phyloP scores from a whole-genome alignment of 176 grass and related monocot genomes.

The Luzula sylvatica region DNA sequence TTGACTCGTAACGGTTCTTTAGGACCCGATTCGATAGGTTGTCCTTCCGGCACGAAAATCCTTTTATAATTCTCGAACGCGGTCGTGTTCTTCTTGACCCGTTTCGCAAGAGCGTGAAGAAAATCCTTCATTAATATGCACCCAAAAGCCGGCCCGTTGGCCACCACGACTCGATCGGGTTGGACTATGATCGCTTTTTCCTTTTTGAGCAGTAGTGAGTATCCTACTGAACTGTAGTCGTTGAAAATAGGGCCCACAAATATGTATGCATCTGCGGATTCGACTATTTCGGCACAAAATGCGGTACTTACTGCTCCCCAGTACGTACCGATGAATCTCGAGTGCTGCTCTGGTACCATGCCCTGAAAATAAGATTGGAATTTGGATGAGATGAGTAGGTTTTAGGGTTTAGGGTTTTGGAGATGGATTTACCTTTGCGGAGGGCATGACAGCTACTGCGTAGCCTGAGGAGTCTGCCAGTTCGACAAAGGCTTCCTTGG shows the following conservation, averaged over 20 bases:
- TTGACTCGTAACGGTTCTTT: constrained; percentile 52
- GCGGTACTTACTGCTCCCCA: constrained; percentile 73
- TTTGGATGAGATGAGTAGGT: no score
- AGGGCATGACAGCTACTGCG: constrained; percentile 50
- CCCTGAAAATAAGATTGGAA: constrained; percentile 12
- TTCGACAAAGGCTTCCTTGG: constrained; percentile 37
- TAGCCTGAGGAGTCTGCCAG: constrained; percentile 45
- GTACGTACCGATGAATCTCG: constrained; percentile 67
- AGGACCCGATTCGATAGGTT: constrained; percentile 18
- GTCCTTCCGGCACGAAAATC: constrained; percentile 54
- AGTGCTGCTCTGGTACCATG: constrained; percentile 51
- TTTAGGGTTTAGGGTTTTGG: no score
- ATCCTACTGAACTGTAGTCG: constrained; percentile 78
- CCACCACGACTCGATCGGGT: constrained; percentile 61
- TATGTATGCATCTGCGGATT: constrained; percentile 73
- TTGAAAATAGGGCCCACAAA: constrained; percentile 75
- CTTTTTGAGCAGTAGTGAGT: constrained; percentile 46
- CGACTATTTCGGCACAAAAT: constrained; percentile 77
- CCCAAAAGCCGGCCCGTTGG: constrained; percentile 53
- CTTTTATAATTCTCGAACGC: constrained; percentile 53
- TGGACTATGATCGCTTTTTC: constrained; percentile 68
- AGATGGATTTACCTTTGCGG: constrained; percentile 32
- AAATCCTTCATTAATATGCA: constrained; percentile 75
- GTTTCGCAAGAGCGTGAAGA: constrained; percentile 25
- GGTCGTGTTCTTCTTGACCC: constrained; percentile 39